Evolutionary conservation across 192 early-diverging fungal genomes (phyloP), one percentile per base, ranked within the genome.

Genomic region (Coemansia sp.): DNA sequence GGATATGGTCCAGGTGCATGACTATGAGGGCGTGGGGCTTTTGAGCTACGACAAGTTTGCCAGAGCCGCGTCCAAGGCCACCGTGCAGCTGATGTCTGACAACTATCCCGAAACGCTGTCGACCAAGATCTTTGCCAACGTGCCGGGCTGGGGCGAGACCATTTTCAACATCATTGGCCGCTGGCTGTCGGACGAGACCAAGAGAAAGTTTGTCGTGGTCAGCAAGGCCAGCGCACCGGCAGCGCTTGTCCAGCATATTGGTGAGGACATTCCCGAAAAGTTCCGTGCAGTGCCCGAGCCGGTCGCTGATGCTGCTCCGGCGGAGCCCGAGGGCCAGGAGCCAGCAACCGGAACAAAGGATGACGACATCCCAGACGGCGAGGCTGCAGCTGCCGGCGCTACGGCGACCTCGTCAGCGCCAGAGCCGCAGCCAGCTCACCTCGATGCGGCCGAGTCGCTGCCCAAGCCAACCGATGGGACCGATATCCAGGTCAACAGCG

Each of bases 51-150:
- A 80, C 64, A 64, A 73, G 27, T 65, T 56, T 38, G 67, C 79
- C 5, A 70, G 81, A 19, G 52, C 62, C 14, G 83, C 83, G 10
- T 83, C 82, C 11, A 80, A 77, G 46, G 64, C 58, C 26, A 64
- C 78, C 2, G 77, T 83, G 17, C 62, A 80, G 50, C 29, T 83
- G 30, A 65, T 85, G 72, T 78, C 79, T 6, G 83, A 85, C 44
- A 85, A 85, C 43, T 85, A 85, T 53, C 83, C 83, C 0, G 83
- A 85, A 67, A 78, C 81, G 9, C 62, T 85, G 70, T 77, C 78
- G 36, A 64, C 64, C 26, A 84, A 84, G 72, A 71, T 80, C 47
- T 84, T 84, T 67, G 66, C 81, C 41, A 81, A 84, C 38, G 66
- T 83, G 38, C 83, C 83, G 35, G 65, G 67, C 36, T 84, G 83